phyloP scores from a whole-genome alignment of 2,329 filamentous ascomycete genomes.

The Verticillium dahliae region DNA sequence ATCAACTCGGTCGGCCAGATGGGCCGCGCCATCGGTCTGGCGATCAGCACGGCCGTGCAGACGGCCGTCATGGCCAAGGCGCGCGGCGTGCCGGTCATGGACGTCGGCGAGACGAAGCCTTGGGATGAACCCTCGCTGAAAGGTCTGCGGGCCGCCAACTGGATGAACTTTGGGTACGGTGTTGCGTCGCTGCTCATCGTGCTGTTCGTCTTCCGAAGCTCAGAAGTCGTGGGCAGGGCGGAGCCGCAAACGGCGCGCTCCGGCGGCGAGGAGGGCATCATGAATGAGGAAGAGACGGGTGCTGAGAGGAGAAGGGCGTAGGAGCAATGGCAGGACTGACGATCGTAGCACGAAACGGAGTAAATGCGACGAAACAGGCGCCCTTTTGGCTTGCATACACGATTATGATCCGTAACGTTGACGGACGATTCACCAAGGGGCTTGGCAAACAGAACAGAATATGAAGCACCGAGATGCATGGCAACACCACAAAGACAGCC shows the following conservation, averaged over 20 bases:
- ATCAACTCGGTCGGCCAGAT: slow-evolving; percentile 62
- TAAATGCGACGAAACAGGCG: no score
- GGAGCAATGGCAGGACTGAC: no score
- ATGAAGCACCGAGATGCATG: no score
- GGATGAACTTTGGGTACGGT: slow-evolving; percentile 45
- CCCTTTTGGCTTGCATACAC: no score
- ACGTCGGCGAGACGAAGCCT: slow-evolving; percentile 31
- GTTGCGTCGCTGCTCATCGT: slow-evolving; percentile 36
- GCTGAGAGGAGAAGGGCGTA: background rate
- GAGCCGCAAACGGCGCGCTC: slow-evolving; percentile 1
- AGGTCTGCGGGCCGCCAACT: slow-evolving; percentile 42
- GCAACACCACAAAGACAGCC: no score
- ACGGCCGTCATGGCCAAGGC: slow-evolving; percentile 50
- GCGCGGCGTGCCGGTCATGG: slow-evolving; percentile 34
- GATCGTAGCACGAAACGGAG: no score
- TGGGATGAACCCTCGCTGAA: slow-evolving; percentile 40
- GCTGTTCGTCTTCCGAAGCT: slow-evolving; percentile 39
- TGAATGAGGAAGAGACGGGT: slow-evolving; percentile 5
- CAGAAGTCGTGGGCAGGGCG: slow-evolving; percentile 44
- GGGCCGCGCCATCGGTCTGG: slow-evolving; percentile 59
- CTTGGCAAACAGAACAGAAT: no score
- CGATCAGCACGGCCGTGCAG: slow-evolving; percentile 59
- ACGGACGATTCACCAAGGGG: no score
- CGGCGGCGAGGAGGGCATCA: slow-evolving; percentile 10
- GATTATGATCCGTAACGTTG: no score